A percentile compares a stretch with the other conserved stretches of the same genome.
These are phyloP conservation scores for Schizosaccharomyces osmophilus DNA, from an alignment of 805 yeast genomes.

Conservation along the genomic window DNA sequence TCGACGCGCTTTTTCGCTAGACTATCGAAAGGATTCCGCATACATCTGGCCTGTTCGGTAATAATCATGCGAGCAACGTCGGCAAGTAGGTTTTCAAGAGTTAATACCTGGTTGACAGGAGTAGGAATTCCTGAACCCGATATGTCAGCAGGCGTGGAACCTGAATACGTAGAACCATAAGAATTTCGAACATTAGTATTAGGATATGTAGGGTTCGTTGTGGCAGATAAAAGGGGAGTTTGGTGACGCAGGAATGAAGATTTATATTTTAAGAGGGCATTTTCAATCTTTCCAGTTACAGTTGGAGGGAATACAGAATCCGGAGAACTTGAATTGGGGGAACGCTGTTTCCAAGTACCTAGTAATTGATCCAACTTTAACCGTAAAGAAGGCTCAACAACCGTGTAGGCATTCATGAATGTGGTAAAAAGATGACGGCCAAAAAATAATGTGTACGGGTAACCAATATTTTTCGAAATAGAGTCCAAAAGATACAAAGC, in stretches of 20 bases:
- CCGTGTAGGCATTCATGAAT: conserved; percentile 53
- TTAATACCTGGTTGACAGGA: background rate
- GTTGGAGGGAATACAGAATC: conserved; percentile 48
- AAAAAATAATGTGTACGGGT: conserved; percentile 64
- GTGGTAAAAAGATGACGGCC: conserved; percentile 43
- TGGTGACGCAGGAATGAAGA: background rate
- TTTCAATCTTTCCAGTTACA: conserved; percentile 47
- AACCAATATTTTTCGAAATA: conserved; percentile 70
- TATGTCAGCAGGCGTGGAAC: background rate
- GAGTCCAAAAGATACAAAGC: conserved; percentile 74
- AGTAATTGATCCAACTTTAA: conserved; percentile 51
- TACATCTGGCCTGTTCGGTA: background rate
- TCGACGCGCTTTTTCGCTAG: background rate
- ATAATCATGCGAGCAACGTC: background rate
- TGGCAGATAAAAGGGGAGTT: background rate
- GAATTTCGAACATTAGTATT: background rate
- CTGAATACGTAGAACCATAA: background rate
- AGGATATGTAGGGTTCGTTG: background rate
- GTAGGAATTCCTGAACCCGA: background rate
- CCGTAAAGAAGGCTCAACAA: conserved; percentile 54
- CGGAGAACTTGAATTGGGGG: conserved; percentile 31
- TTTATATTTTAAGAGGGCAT: conserved; percentile 23
- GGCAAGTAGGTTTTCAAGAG: background rate
- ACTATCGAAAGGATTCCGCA: background rate
- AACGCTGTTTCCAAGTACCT: conserved; percentile 57